Conservation (phyloP, 345 rosid species). For the Camelina laxa region DNA sequence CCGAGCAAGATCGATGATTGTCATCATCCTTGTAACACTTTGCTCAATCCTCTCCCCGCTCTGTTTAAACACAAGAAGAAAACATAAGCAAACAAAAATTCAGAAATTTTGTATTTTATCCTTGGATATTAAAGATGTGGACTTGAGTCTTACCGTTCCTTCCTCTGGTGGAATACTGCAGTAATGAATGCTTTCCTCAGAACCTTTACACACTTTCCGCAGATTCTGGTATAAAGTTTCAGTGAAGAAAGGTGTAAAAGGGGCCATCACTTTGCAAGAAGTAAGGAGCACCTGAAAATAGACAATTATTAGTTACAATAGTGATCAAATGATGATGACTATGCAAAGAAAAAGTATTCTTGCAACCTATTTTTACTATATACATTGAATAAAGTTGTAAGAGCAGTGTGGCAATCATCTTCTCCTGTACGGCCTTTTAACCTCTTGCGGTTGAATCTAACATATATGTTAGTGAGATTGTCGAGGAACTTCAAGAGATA, state of each 20-base stretch:
- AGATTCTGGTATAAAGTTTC: slow-evolving; percentile 93
- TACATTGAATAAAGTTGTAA: slow-evolving; percentile 94
- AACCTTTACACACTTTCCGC: slow-evolving; percentile 70
- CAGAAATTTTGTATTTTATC: neutral
- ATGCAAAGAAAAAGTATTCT: slow-evolving; percentile 24
- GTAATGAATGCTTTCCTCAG: slow-evolving; percentile 89
- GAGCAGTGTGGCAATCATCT: slow-evolving; percentile 85
- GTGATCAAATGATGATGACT: slow-evolving; percentile 7
- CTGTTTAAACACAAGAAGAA: slow-evolving; percentile 46
- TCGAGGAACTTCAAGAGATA: slow-evolving; percentile 93
- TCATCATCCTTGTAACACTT: slow-evolving; percentile 96
- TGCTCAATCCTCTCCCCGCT: slow-evolving; percentile 83
- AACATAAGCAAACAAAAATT: slow-evolving; percentile 7
- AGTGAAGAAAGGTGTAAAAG: slow-evolving; percentile 98
- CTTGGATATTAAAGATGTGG: slow-evolving; percentile 15
- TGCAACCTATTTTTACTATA: slow-evolving; percentile 37
- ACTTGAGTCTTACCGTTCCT: slow-evolving; percentile 65
- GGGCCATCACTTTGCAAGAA: slow-evolving; percentile 96
- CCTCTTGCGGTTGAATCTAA: slow-evolving; percentile 96
- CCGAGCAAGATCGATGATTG: slow-evolving; percentile 92
- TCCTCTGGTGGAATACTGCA: slow-evolving; percentile 82
- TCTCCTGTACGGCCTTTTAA: slow-evolving; percentile 94
- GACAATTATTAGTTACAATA: slow-evolving; percentile 16
- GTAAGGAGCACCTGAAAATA: slow-evolving; percentile 84
- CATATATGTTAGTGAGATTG: slow-evolving; percentile 95